phyloP scores from a whole-genome alignment of 768 basidiomycete genomes.

The Leucocoprinus sp. region DNA sequence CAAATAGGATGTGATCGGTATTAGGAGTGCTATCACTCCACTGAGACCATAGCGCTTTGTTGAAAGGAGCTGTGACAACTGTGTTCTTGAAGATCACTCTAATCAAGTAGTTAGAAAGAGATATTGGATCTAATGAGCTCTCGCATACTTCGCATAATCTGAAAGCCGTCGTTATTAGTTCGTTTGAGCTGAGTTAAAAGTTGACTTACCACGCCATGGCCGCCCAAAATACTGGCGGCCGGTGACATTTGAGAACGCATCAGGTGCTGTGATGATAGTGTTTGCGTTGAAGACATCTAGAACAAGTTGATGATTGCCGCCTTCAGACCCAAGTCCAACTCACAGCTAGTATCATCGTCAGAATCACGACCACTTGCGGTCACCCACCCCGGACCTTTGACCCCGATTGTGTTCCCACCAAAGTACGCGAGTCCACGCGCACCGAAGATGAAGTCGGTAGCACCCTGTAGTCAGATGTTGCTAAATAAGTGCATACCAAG shows the following conservation, averaged over 20 bases:
- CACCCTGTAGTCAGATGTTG: constrained; percentile 25
- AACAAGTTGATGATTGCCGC: not conserved
- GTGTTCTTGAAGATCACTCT: constrained; percentile 46
- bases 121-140: not conserved
- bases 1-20: constrained; percentile 36
- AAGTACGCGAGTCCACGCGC: constrained; percentile 36
- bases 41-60: constrained; percentile 36
- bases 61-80: constrained; percentile 29
- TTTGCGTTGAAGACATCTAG: constrained; percentile 38
- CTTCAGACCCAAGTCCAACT: constrained; percentile 12
- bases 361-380: constrained; percentile 42
- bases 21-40: constrained; percentile 31
- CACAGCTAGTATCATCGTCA: constrained; percentile 38
- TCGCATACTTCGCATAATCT: constrained; percentile 36
- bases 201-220: constrained; percentile 36
- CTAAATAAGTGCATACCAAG: no score
- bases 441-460: constrained; percentile 45
- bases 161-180: not conserved
- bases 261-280: constrained; percentile 32
- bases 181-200: not conserved
- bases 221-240: constrained; percentile 36
- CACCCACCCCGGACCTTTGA: constrained; percentile 34
- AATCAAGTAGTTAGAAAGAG: not conserved
- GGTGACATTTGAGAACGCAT: constrained; percentile 28
- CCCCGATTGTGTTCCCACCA: constrained; percentile 39